Conservation (phyloP, 768 basidiomycete species). For the Boletus pseudopeckii region DNA sequence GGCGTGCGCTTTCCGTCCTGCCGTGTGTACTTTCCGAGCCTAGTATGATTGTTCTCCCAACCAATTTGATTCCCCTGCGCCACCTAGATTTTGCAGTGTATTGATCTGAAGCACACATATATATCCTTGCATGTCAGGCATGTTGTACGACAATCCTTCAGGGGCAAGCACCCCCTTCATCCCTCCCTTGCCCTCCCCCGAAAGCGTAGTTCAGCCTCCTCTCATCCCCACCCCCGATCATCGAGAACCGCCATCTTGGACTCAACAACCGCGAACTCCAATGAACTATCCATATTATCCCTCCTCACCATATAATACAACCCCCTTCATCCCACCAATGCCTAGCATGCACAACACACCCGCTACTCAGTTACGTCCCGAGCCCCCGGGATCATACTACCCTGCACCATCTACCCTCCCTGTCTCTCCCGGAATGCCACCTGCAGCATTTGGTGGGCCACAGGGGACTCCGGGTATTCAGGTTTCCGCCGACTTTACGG, state of each 20-base stretch:
- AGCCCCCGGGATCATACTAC: constrained; percentile 32
- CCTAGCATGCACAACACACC: constrained; percentile 28
- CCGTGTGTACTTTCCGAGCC: constrained; percentile 13
- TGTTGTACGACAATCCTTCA: constrained; percentile 31
- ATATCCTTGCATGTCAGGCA: constrained; percentile 22
- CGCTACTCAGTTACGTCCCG: constrained; percentile 18
- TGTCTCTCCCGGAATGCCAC: constrained; percentile 13
- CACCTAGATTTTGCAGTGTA: constrained; percentile 23
- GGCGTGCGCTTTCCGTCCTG: neutral
- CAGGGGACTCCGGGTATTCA: constrained; percentile 7
- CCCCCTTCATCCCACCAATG: constrained; percentile 38
- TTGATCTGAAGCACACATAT: constrained; percentile 16
- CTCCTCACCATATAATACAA: constrained; percentile 35
- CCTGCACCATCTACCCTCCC: constrained; percentile 31
- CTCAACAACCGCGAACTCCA: constrained; percentile 31
- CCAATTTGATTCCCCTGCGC: constrained; percentile 9
- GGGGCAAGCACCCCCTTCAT: constrained; percentile 36
- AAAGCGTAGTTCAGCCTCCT: constrained; percentile 32
- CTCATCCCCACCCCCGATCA: constrained; percentile 31
- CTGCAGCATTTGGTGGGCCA: constrained; percentile 6
- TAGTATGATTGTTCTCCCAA: neutral
- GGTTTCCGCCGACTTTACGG: constrained; percentile 32
- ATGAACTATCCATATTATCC: constrained; percentile 40
- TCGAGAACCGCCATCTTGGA: constrained; percentile 34
- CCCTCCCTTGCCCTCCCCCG: constrained; percentile 39